Evolutionary conservation across 257 asterid genomes (phyloP), one percentile per base, ranked within the genome.

Genomic region (Hygrophila difformis): DNA sequence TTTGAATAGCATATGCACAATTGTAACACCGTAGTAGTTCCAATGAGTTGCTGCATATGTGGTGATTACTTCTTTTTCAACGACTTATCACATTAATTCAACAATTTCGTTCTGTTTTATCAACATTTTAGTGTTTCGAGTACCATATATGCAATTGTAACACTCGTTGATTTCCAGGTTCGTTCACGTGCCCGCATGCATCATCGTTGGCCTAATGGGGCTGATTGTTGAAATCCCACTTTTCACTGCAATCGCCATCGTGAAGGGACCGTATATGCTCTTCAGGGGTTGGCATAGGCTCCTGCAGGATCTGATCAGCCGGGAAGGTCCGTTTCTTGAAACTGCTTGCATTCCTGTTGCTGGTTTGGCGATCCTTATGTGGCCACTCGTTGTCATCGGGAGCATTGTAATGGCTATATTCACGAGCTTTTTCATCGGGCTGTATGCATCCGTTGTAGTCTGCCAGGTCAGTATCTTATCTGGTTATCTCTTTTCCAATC

Each of bases 301-400:
- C 50, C 67, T 84, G 42, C 93, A 84, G 18, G 97, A 88, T 69
- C 62, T 88, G 40, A 75, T 88, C 48, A 84, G 95, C 44, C 84
- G 95, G 1, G 97, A 88, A 71, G 97, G 97, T 39, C 94, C 95
- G 2, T 88, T 88, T 57, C 70, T 88, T 1, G 95, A 88, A 81
- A 78, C 93, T 2, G 97, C 97, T 44, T 88, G 97, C 68, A 81
- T 88, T 52, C 97, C 97, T 16, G 60, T 88, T 69, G 95, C 97
- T 26, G 95, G 97, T 63, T 64, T 88, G 54, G 70, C 94, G 3
- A 88, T 88, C 64, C 78, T 88, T 28, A 68, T 88, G 82, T 84
- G 97, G 97, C 97, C 97, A 4, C 81, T 88, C 36, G 69, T 81
- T 44, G 95, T 88, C 26, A 48, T 73, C 14, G 92, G 95, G 51